Evolutionary conservation across 495 filamentous ascomycete genomes (phyloP).

Genomic region (Platismatia glauca): DNA sequence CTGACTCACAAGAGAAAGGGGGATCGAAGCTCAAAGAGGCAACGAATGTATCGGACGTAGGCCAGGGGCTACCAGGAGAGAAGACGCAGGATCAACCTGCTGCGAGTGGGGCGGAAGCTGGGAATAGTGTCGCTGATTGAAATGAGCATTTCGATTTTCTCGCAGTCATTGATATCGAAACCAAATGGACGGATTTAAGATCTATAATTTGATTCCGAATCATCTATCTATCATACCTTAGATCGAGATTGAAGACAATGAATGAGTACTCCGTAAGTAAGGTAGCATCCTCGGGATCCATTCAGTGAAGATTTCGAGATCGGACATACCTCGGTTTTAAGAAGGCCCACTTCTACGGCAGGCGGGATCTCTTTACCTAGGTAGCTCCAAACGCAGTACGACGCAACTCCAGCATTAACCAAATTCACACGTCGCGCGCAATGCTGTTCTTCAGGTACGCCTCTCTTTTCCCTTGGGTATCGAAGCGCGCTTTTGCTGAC

Average conservation of each 20-base stretch:
- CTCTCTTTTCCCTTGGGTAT: neutral
- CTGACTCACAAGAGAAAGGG: neutral
- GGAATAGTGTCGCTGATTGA: slow-evolving; percentile 27
- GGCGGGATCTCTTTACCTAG: neutral
- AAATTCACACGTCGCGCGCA: neutral
- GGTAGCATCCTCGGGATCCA: too few relatives aligned
- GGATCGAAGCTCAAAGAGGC: slow-evolving; percentile 4
- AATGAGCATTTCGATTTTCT: neutral
- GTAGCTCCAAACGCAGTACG: neutral
- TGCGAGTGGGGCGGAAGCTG: slow-evolving; percentile 26
- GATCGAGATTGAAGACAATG: neutral
- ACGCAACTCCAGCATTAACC: neutral
- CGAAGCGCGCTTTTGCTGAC: neutral
- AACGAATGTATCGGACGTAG: slow-evolving; percentile 11
- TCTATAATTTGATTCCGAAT: neutral
- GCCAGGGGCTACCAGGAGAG: slow-evolving; percentile 13
- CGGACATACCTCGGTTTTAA: neutral
- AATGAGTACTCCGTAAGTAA: too few relatives aligned
- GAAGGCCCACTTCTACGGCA: neutral
- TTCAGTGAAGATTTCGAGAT: neutral
- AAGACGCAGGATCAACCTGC: slow-evolving; percentile 28
- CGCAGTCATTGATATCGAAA: neutral
- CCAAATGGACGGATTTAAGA: neutral
- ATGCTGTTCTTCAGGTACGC: slow-evolving; percentile 56
- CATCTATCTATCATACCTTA: neutral